Evolutionary conservation across 1,139 yeast species (phyloP).

Genomic region (Kodamaea arcana): DNA sequence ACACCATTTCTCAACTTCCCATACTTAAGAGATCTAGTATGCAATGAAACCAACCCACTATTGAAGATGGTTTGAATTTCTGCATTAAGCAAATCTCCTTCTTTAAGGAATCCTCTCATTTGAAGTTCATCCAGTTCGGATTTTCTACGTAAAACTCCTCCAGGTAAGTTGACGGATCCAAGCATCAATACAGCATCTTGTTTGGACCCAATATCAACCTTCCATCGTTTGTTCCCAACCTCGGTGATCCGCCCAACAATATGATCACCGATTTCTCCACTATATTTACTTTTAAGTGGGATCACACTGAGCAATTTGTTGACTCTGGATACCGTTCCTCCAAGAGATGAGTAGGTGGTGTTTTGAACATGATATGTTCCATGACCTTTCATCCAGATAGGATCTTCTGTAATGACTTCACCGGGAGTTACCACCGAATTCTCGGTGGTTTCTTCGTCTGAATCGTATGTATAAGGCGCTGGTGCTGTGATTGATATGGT

Average conservation of each 20-base stretch:
- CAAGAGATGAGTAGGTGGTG: slow-evolving; percentile 83
- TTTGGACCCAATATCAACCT: slow-evolving; percentile 90
- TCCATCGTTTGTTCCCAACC: slow-evolving; percentile 93
- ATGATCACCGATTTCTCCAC: slow-evolving; percentile 96
- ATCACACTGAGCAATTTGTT: slow-evolving; percentile 81
- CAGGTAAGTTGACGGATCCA: slow-evolving; percentile 95
- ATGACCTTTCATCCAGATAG: slow-evolving; percentile 98
- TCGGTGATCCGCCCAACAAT: slow-evolving; percentile 91
- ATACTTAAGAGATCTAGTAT: slow-evolving; percentile 90
- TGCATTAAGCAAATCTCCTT: slow-evolving; percentile 94
- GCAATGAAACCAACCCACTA: slow-evolving; percentile 92
- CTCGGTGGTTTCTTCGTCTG: slow-evolving; percentile 26
- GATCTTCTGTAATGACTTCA: slow-evolving; percentile 92
- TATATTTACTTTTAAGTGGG: slow-evolving; percentile 81
- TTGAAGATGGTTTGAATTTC: slow-evolving; percentile 88
- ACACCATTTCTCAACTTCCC: slow-evolving; percentile 93
- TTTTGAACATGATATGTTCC: slow-evolving; percentile 81
- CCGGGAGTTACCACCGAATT: slow-evolving; percentile 80
- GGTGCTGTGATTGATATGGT: slow-evolving; percentile 41
- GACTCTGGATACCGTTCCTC: slow-evolving; percentile 84
- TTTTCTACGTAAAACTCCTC: slow-evolving; percentile 91
- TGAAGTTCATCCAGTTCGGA: slow-evolving; percentile 94
- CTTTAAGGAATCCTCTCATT: slow-evolving; percentile 90
- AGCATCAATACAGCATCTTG: slow-evolving; percentile 90
- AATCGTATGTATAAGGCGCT: slow-evolving; percentile 11